phyloP scores from a whole-genome alignment of 257 asterid genomes.

The Solanum raphanifolium region DNA sequence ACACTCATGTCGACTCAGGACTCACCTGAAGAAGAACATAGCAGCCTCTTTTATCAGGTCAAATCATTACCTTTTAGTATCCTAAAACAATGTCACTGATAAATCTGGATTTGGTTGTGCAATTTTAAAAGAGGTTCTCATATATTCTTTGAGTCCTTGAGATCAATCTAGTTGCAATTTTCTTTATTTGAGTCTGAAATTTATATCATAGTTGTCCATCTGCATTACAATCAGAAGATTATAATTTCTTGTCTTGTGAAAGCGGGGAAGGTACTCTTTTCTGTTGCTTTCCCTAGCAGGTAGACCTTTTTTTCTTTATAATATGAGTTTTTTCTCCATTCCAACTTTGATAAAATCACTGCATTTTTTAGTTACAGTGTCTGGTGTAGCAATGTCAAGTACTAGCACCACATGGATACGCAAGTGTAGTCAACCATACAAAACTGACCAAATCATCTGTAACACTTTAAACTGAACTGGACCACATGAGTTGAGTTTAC shows the following conservation, averaged over 20 bases:
- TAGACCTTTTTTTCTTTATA: background rate
- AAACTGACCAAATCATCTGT: background rate
- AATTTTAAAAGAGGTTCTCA: background rate
- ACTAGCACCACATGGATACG: background rate
- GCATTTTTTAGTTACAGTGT: background rate
- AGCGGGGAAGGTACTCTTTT: background rate
- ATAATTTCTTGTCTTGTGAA: background rate
- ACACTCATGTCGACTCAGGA: constrained; percentile 83
- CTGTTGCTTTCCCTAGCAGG: background rate
- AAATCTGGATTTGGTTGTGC: background rate
- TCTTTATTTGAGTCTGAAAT: background rate
- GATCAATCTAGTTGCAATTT: background rate
- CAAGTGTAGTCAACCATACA: background rate
- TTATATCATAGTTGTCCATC: background rate
- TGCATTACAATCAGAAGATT: background rate
- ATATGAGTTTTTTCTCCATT: background rate
- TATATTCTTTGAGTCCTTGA: background rate
- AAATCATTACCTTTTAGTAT: background rate
- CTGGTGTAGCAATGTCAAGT: background rate
- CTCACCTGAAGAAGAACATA: constrained; percentile 90
- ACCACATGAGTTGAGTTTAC: background rate
- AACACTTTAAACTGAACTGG: background rate
- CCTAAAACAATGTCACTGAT: background rate
- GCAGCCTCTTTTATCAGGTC: constrained; percentile 76
- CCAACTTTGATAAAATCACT: background rate